phyloP scores from a whole-genome alignment of 768 basidiomycete genomes.

The Mycena amicta region DNA sequence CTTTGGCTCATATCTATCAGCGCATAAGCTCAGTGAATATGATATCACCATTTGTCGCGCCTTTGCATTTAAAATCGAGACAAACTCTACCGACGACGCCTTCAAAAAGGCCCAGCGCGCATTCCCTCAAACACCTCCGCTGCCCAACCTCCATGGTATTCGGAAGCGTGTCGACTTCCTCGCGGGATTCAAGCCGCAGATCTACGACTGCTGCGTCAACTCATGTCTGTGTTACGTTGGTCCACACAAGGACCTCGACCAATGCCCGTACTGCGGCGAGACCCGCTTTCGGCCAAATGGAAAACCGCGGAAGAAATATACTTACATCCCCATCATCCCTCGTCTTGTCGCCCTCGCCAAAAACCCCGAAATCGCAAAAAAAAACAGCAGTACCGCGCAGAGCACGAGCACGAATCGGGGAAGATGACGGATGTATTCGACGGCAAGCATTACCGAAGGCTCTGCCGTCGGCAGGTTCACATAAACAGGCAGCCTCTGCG shows the following conservation, averaged over 20 bases:
- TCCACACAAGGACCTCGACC: slow-evolving; percentile 10
- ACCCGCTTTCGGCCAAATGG: slow-evolving; percentile 27
- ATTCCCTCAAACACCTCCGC: not conserved
- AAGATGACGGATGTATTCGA: slow-evolving; percentile 40
- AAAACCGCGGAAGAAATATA: slow-evolving; percentile 1
- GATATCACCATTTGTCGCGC: slow-evolving; percentile 25
- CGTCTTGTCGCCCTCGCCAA: slow-evolving; percentile 18
- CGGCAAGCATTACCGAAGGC: slow-evolving; percentile 28
- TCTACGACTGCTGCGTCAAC: slow-evolving; percentile 36
- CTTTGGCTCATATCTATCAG: not conserved
- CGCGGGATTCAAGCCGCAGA: slow-evolving; percentile 27
- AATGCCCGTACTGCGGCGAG: slow-evolving; percentile 32
- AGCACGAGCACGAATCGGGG: slow-evolving; percentile 23
- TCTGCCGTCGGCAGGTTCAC: slow-evolving; percentile 22
- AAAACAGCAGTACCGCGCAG: slow-evolving; percentile 30
- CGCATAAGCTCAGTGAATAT: slow-evolving; percentile 20
- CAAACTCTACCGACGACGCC: slow-evolving; percentile 20
- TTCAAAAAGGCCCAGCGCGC: not conserved
- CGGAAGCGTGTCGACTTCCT: slow-evolving; percentile 22
- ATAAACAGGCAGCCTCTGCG: slow-evolving; percentile 25
- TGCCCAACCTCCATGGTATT: not conserved
- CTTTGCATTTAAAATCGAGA: slow-evolving; percentile 24
- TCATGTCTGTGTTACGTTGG: slow-evolving; percentile 34
- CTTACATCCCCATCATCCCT: slow-evolving; percentile 10
- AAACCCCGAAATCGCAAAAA: slow-evolving; percentile 22